Percentiles rank a stretch among this genome's conserved stretches.
Conservation (phyloP, 441 rosid species). For the Euphorbia schlechtendalii region DNA sequence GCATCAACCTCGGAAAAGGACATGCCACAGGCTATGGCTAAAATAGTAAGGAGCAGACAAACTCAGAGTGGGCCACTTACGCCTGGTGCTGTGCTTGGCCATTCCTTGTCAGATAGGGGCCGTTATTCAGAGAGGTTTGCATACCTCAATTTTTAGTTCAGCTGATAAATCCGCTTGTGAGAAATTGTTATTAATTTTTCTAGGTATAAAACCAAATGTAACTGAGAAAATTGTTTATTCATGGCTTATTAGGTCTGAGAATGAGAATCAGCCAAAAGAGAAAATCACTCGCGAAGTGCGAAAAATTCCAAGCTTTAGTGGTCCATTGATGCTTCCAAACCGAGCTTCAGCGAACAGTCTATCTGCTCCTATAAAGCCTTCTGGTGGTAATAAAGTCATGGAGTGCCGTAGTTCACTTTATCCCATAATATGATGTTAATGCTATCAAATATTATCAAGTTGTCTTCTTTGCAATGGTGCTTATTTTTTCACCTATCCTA, state of each 20-base stretch:
- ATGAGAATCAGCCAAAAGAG: slow-evolving; percentile 48
- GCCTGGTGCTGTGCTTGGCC: slow-evolving; percentile 51
- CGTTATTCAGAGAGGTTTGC: slow-evolving; percentile 60
- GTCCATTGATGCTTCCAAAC: slow-evolving; percentile 89
- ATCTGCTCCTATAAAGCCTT: slow-evolving; percentile 95
- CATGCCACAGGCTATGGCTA: slow-evolving; percentile 37
- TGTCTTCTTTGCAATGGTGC: background rate
- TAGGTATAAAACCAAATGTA: background rate
- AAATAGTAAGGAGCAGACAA: slow-evolving; percentile 52
- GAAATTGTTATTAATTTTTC: too few species aligned
- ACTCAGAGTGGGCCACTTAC: slow-evolving; percentile 86
- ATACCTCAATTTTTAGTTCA: slow-evolving; percentile 12
- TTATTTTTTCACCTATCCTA: slow-evolving; percentile 14
- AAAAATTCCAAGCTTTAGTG: slow-evolving; percentile 88
- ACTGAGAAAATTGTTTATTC: background rate
- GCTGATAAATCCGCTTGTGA: background rate
- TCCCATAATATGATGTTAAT: background rate
- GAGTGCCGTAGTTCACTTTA: slow-evolving; percentile 9
- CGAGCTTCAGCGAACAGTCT: slow-evolving; percentile 97
- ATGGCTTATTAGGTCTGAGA: slow-evolving; percentile 49
- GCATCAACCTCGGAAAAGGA: slow-evolving; percentile 53
- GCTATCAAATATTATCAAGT: background rate
- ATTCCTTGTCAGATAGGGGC: slow-evolving; percentile 54
- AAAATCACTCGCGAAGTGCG: slow-evolving; percentile 43
- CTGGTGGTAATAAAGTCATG: slow-evolving; percentile 55